phyloP scores from a whole-genome alignment of 163 green algal species.

The Volvox carteri region DNA sequence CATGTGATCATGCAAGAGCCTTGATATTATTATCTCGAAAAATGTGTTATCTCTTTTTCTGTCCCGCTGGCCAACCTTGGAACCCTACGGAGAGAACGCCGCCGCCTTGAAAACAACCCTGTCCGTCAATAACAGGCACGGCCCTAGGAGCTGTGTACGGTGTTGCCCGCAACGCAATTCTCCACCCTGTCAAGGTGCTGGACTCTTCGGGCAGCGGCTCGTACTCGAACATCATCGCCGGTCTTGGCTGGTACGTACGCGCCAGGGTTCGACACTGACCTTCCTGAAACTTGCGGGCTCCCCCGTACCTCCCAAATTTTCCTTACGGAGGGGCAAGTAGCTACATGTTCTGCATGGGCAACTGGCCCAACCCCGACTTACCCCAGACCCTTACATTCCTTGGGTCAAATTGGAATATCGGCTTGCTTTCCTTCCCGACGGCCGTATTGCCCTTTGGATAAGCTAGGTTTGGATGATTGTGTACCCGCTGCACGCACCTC shows the following conservation, averaged over 20 bases:
- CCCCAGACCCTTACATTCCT: too few species aligned
- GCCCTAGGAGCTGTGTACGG: conserved; percentile 62
- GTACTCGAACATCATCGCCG: conserved; percentile 69
- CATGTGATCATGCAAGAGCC: too few species aligned
- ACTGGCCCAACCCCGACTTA: background rate
- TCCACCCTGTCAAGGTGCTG: conserved; percentile 71
- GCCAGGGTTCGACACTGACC: background rate
- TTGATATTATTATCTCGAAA: too few species aligned
- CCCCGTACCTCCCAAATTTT: background rate
- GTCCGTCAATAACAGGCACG: too few species aligned
- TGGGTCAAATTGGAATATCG: too few species aligned
- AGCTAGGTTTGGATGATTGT: background rate
- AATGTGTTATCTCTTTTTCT: too few species aligned
- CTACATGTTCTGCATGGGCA: background rate
- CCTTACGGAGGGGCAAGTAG: background rate
- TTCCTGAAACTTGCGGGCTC: background rate
- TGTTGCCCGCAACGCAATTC: conserved; percentile 59
- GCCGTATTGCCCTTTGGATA: background rate
- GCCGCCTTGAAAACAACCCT: too few species aligned
- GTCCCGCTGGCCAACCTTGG: too few species aligned
- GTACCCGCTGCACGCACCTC: background rate
- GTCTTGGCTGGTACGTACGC: conserved; percentile 64
- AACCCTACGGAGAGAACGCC: too few species aligned
- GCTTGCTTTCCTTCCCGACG: too few species aligned
- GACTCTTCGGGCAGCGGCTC: conserved; percentile 58